Base-by-base conservation (phyloP, 805 yeast species). In the Kazachstania viticola region DNA sequence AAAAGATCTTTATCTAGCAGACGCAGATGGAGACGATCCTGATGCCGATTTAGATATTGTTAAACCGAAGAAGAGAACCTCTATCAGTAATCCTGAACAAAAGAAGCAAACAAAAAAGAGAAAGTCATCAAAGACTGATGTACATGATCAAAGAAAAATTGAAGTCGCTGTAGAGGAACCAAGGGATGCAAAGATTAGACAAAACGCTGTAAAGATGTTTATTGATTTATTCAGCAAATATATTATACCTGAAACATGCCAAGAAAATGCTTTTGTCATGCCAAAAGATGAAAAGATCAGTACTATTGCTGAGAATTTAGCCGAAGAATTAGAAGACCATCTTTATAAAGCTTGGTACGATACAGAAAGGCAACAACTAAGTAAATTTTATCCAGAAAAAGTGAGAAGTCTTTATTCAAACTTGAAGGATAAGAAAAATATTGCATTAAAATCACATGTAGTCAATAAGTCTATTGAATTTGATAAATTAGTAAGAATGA, bases 371-470 rank as follows among this genome's bases (percentile, higher is more conserved):
- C 34, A 41, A 2, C 42, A 35, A 21, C 30, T 45, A 24, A 49
- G 44, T 22, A 46, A 37, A 23, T 41, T 31, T 16, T 80, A 87
- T 58, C 64, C 79, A 31, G 80, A 73, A 42, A 73, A 76, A 56
- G 71, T 79, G 46, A 61, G 94, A 53, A 66, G 79, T 31, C 62
- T 78, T 35, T 64, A 69, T 50, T 75, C 73, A 49, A 76, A 75
- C 54, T 61, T 74, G 36, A 63, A 62, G 46, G 76, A 68, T 43
- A 52, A 48, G 35, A 80, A 75, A 54, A 79, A 75, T 43, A 58
- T 60, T 30, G 60, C 61, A 28, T 69, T 76, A 28, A 68, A 83
- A 42, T 58, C 60, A 17, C 72, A 76, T 35, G 67, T 87, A 4
- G 56, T 77, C 21, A 61, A 66, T 22, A 66, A 71, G 19, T 61